A percentile compares a stretch with the other conserved stretches of the same genome.
phyloP scores from a whole-genome alignment of 345 rosid genomes.

The Ailanthus altissimus region DNA sequence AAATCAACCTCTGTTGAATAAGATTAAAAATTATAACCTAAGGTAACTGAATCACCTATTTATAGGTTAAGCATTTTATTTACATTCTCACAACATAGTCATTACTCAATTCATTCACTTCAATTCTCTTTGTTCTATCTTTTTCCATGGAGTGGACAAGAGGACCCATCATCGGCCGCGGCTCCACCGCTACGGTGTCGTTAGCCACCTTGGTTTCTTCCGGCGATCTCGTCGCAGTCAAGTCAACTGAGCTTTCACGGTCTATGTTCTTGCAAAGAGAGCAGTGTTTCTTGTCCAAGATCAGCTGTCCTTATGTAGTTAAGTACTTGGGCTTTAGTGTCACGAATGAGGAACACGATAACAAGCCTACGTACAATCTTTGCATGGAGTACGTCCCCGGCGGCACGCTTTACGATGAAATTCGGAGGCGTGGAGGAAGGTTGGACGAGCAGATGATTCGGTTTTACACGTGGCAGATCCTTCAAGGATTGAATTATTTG shows the following conservation, averaged over 20 bases:
- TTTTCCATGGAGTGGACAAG: constrained; percentile 63
- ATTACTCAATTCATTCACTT: not conserved
- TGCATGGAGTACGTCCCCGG: constrained; percentile 66
- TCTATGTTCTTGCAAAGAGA: constrained; percentile 61
- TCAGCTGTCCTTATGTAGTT: constrained; percentile 63
- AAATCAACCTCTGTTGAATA: not conserved
- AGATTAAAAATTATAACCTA: not conserved
- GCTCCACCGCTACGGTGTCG: constrained; percentile 82
- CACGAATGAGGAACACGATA: constrained; percentile 36
- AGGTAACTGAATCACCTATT: not conserved
- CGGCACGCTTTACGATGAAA: constrained; percentile 66
- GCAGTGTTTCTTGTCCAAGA: constrained; percentile 45
- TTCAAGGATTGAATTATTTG: constrained; percentile 61
- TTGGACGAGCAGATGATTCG: constrained; percentile 53
- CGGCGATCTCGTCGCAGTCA: constrained; percentile 63
- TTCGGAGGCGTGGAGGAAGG: constrained; percentile 54
- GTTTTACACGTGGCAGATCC: constrained; percentile 42
- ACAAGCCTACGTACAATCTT: constrained; percentile 47
- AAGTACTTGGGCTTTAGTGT: constrained; percentile 56
- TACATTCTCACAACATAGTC: not conserved
- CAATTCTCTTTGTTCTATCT: constrained; percentile 2
- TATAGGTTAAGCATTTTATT: not conserved
- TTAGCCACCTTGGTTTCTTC: constrained; percentile 50
- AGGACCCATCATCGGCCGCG: constrained; percentile 79
- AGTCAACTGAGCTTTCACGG: constrained; percentile 57